Conservation (phyloP, 2,329 filamentous ascomycete species). For the Colletotrichum sansevieriae region DNA sequence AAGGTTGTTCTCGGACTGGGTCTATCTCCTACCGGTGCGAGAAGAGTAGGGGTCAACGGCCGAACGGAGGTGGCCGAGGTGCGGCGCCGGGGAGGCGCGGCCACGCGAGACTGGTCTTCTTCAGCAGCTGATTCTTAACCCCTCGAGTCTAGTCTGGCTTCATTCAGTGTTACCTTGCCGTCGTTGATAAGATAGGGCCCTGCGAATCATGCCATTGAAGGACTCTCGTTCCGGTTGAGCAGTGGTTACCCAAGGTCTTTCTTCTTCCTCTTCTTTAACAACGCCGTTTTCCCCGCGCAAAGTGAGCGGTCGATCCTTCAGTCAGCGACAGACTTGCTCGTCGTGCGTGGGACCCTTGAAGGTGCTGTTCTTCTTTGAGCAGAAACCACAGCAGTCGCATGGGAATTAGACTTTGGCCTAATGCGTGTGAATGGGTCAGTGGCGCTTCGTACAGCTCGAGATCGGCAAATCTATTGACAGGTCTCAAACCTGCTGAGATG, state of each 20-base stretch:
- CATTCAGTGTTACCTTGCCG: constrained; percentile 10
- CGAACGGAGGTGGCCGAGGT: constrained; percentile 1
- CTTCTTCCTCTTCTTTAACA: constrained; percentile 2
- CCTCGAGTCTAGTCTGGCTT: not conserved
- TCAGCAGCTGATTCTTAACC: not conserved
- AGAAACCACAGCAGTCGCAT: constrained; percentile 10
- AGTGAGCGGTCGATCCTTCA: too few relatives aligned
- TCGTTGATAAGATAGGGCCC: not conserved
- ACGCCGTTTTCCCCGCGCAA: not conserved
- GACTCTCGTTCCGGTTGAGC: constrained; percentile 3
- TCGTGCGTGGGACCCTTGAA: not conserved
- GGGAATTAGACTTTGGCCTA: constrained; percentile 9
- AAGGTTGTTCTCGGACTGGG: constrained; percentile 1
- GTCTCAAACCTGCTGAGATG: not conserved
- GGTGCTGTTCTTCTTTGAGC: not conserved
- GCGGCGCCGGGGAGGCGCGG: not conserved
- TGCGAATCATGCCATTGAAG: constrained; percentile 25
- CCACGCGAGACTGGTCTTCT: constrained; percentile 5
- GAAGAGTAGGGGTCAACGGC: not conserved
- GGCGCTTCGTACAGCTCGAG: constrained; percentile 7
- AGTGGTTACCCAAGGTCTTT: constrained; percentile 2
- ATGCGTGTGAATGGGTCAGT: constrained; percentile 6
- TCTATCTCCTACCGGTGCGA: not conserved
- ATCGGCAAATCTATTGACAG: not conserved
- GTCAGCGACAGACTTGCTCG: too few relatives aligned